Percentiles rank a stretch among this genome's conserved stretches.
These are phyloP conservation scores for Whalleya microplaca DNA, from an alignment of 2,329 filamentous ascomycete genomes.

Conservation along the genomic window DNA sequence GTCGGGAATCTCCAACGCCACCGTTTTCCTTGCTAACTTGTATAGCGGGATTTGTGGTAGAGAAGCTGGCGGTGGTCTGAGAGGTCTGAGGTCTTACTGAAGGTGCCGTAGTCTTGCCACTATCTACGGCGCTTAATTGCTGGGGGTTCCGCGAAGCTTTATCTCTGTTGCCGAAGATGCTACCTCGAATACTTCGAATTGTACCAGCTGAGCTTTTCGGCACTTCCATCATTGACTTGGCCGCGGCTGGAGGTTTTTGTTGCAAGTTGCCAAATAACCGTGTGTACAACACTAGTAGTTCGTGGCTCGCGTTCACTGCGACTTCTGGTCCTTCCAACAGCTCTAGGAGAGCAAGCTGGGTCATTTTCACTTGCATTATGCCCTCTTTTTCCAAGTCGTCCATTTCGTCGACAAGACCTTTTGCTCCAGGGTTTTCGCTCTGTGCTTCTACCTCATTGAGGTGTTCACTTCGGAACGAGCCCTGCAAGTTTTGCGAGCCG, in stretches of 20 bases:
- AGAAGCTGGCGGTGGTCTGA: conserved; percentile 47
- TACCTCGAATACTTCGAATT: conserved; percentile 69
- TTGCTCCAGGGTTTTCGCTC: conserved; percentile 37
- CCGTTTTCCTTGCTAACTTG: conserved; percentile 73
- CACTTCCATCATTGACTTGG: conserved; percentile 49
- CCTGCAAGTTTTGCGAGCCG: conserved; percentile 57
- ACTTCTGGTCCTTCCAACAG: conserved; percentile 80
- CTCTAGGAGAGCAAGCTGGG: conserved; percentile 83
- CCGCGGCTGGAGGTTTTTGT: conserved; percentile 42
- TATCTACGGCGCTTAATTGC: conserved; percentile 43
- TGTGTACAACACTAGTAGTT: conserved; percentile 80
- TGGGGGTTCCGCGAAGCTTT: conserved; percentile 38
- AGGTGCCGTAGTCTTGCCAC: conserved; percentile 36
- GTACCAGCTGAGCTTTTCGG: conserved; percentile 75
- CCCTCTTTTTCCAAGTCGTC: conserved; percentile 81
- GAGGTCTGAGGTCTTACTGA: conserved; percentile 47
- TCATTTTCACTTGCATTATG: conserved; percentile 95
- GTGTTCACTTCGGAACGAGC: conserved; percentile 65
- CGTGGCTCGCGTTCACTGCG: conserved; percentile 86
- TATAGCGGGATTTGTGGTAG: conserved; percentile 70
- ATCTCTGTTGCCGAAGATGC: conserved; percentile 73
- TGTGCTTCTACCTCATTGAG: conserved; percentile 58
- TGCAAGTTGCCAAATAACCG: conserved; percentile 70
- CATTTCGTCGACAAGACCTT: conserved; percentile 75
- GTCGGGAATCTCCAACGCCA: conserved; percentile 42